A percentile compares a stretch with the other conserved stretches of the same genome.
Conservation (phyloP, 495 filamentous ascomycete genomes). For the Thermochaetoides thermophila region DNA sequence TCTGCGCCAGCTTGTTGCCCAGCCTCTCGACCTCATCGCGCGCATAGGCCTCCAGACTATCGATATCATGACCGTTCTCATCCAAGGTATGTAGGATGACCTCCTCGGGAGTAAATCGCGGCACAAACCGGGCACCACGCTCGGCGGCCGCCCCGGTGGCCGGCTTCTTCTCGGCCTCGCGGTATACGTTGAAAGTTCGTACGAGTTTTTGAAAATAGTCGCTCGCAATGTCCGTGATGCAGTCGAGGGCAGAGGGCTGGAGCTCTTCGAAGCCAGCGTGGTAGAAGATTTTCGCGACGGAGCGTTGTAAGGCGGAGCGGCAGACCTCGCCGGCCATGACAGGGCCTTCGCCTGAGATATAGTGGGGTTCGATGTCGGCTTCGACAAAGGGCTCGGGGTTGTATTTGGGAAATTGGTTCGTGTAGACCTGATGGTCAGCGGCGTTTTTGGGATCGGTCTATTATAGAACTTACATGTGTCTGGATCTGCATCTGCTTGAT, state of each 20-base stretch:
- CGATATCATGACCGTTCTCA: conserved; percentile 68
- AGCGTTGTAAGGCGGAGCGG: conserved; percentile 71
- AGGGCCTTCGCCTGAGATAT: conserved; percentile 74
- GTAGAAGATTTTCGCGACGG: conserved; percentile 87
- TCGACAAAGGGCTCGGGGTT: conserved; percentile 84
- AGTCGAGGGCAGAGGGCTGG: conserved; percentile 84
- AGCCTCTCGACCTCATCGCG: conserved; percentile 90
- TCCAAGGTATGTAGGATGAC: conserved; percentile 72
- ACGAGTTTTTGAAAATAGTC: conserved; percentile 81
- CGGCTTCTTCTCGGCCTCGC: conserved; percentile 57
- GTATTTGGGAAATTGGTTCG: conserved; percentile 97
- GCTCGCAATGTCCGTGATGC: conserved; percentile 75
- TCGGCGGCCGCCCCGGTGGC: conserved; percentile 25
- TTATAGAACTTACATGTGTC: conserved; percentile 52
- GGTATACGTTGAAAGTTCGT: conserved; percentile 62
- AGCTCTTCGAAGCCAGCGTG: conserved; percentile 96
- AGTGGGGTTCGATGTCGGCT: conserved; percentile 66
- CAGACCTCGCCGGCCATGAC: conserved; percentile 69
- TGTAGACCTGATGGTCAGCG: conserved; percentile 56
- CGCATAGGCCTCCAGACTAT: conserved; percentile 72
- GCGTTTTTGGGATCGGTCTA: neutral
- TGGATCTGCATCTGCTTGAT: conserved; percentile 99
- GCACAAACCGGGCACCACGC: conserved; percentile 39
- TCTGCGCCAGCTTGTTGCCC: conserved; percentile 61
- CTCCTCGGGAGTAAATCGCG: conserved; percentile 64